These are phyloP conservation scores for Entomortierella chlamydospora DNA, from an alignment of 192 early-diverging fungal species.

Conservation along the genomic window DNA sequence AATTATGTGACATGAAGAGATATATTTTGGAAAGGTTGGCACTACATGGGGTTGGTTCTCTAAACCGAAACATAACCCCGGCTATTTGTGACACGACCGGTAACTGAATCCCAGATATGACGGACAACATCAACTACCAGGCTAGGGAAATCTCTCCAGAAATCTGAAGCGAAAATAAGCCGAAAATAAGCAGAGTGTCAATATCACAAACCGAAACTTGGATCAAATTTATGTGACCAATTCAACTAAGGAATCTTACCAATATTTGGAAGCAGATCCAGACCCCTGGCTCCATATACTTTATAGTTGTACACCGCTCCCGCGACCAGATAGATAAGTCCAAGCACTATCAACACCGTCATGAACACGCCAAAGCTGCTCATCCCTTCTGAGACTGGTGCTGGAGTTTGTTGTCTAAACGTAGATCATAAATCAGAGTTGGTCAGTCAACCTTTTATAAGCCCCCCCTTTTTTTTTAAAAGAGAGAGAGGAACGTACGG, in stretches of 20 bases:
- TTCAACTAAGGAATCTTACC: conserved; percentile 10
- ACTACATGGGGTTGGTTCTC: no score
- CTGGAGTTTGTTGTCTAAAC: background rate
- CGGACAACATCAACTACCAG: conserved; percentile 43
- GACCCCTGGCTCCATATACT: conserved; percentile 35
- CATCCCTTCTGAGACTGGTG: conserved; percentile 31
- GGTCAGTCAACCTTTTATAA: background rate
- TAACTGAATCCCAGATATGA: conserved; percentile 47
- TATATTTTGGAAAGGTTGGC: no score
- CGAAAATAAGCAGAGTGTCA: no score
- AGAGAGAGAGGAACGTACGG: conserved; percentile 20
- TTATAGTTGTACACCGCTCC: conserved; percentile 44
- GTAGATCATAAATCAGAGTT: background rate
- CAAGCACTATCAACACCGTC: conserved; percentile 27
- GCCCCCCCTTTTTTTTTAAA: background rate
- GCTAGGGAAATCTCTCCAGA: conserved; percentile 46
- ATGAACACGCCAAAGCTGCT: conserved; percentile 39
- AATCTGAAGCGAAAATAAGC: conserved; percentile 30
- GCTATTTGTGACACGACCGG: conserved; percentile 18
- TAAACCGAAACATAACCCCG: conserved; percentile 42
- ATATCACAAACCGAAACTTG: no score
- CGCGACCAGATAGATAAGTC: conserved; percentile 18
- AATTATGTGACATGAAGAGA: background rate
- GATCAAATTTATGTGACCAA: background rate
- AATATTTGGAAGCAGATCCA: conserved; percentile 39